Evolutionary conservation across 768 basidiomycete genomes (phyloP), one percentile per base, ranked within the genome.

Genomic region (Kwoniella heveanensis): DNA sequence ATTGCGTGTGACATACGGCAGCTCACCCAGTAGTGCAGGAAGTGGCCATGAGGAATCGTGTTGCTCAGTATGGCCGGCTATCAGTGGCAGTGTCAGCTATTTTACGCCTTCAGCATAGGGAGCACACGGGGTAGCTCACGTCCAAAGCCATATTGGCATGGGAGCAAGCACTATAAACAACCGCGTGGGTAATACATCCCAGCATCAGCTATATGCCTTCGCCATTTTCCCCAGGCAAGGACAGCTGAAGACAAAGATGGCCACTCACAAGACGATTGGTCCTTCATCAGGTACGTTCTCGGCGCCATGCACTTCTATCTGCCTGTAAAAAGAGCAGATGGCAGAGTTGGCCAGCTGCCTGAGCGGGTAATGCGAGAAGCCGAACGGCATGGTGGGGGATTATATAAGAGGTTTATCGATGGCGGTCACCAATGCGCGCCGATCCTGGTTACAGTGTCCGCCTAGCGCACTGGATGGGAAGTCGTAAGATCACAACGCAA

Each of bases 121-220:
- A 44, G 39, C 3, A 8, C 4, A 44, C 10, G 8, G 8, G n/a
- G n/a, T 56, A 49, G 51, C 88, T 79, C 77, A 77, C 74, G 57
- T 94, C 92, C 32, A 95, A 84, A 84, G 91, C 92, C 92, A 94
- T 95, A 79, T 96, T 97, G 73, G 92, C 90, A 77, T 96, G 93
- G 2, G 90, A 91, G 47, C 88, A 89, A 2, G 89, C 86, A 39
- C 90, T 92, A 76, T 52, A 60, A 48, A 1, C 5, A 6, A 32
- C 7, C 32, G 13, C 32, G 13, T 6, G 32, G 32, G 7, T 10
- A 10, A 44, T 9, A 44, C 22, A 30, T 1, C 9, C 2, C 2
- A 47, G 19, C 6, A 36, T 58, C 48, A 58, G 57, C 30, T 58
- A 13, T 13, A 22, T 47, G 2, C 22, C 30, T 19, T 19, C n/a